A percentile compares a stretch with the other conserved stretches of the same genome.
These are phyloP conservation scores for Tolypocladium cylindrosporum DNA, from an alignment of 2,329 filamentous ascomycete species.

Conservation along the genomic window DNA sequence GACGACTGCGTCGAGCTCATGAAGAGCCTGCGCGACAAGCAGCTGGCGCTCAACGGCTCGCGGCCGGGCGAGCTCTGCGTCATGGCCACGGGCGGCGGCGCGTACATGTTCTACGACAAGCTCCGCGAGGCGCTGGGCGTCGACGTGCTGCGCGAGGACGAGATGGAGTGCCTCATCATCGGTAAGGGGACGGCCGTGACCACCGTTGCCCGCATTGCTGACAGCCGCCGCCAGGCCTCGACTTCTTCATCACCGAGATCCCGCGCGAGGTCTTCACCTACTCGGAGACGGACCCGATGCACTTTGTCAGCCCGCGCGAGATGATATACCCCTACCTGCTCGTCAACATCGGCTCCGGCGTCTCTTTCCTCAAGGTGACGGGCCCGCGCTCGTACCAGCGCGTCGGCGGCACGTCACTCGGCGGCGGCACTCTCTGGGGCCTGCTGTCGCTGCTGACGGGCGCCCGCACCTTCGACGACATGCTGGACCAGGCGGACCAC, in stretches of 20 bases:
- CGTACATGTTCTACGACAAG: constrained; percentile 93
- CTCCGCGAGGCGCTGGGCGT: constrained; percentile 76
- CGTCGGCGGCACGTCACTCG: constrained; percentile 88
- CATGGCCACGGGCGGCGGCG: constrained; percentile 92
- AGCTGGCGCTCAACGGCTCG: constrained; percentile 65
- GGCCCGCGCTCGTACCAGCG: constrained; percentile 79
- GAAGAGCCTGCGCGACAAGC: constrained; percentile 72
- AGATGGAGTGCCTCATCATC: constrained; percentile 98
- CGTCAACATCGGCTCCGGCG: constrained; percentile 95
- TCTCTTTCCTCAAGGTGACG: constrained; percentile 94
- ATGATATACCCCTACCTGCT: constrained; percentile 90
- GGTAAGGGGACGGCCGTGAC: constrained; percentile 37
- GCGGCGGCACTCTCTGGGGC: constrained; percentile 96
- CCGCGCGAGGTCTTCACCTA: constrained; percentile 96
- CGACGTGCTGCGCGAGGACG: constrained; percentile 84
- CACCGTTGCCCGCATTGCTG: neutral
- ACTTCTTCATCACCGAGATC: constrained; percentile 98
- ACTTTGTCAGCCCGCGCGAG: constrained; percentile 71
- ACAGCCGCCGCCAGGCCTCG: constrained; percentile 52
- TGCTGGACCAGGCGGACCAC: constrained; percentile 82
- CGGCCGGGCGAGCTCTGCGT: constrained; percentile 67
- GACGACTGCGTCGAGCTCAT: constrained; percentile 92
- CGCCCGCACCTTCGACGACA: constrained; percentile 93
- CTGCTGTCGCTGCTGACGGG: constrained; percentile 84
- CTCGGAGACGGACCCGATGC: constrained; percentile 81